Percentiles rank a stretch among this genome's conserved stretches.
Evolutionary conservation across 306 rosid genomes (phyloP).

Genomic region (Trifolium repens): DNA sequence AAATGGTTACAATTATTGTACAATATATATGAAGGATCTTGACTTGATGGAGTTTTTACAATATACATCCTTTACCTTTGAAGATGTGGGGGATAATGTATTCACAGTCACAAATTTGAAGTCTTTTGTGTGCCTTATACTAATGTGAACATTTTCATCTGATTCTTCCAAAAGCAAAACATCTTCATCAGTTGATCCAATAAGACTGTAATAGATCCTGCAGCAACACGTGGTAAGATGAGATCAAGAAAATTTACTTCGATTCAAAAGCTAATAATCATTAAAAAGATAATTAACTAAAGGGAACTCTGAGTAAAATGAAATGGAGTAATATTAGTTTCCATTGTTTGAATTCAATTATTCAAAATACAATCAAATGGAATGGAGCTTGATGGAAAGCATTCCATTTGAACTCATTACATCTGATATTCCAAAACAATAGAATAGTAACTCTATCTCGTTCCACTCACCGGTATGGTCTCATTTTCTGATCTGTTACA

Average conservation of each 20-base stretch:
- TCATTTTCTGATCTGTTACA: conserved; percentile 77
- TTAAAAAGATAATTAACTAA: conserved; percentile 10
- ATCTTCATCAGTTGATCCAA: conserved; percentile 92
- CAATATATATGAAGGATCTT: conserved; percentile 43
- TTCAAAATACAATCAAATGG: background rate
- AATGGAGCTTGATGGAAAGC: background rate
- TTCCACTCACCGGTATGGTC: conserved; percentile 68
- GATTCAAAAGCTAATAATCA: conserved; percentile 30
- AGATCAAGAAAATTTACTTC: conserved; percentile 11
- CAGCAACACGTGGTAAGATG: background rate
- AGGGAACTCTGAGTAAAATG: background rate
- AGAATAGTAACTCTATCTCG: background rate
- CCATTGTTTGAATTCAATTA: background rate
- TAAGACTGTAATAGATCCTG: conserved; percentile 82
- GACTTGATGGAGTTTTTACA: conserved; percentile 33
- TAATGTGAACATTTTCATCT: conserved; percentile 65
- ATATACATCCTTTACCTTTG: conserved; percentile 65
- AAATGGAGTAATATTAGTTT: background rate
- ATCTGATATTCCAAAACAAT: background rate
- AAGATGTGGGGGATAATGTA: conserved; percentile 65
- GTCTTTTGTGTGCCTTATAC: conserved; percentile 79
- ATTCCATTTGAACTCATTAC: background rate
- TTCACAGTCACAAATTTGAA: conserved; percentile 77
- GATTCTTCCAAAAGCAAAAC: conserved; percentile 78
- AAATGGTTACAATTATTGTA: conserved; percentile 50